Conservation (phyloP, 176 grass and related monocot species). For the Oryza meyeriana region DNA sequence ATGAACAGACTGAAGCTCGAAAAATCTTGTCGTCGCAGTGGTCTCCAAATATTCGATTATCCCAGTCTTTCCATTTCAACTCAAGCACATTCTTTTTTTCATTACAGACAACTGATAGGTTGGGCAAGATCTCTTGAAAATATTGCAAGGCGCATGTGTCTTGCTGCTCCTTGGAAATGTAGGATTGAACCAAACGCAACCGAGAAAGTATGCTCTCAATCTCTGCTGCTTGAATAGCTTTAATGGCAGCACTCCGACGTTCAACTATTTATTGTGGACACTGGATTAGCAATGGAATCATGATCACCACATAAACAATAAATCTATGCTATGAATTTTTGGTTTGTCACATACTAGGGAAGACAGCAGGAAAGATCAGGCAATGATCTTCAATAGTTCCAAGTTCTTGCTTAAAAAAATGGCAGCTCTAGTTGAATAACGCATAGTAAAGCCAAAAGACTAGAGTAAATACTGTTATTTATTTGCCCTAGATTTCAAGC, state of each 20-base stretch:
- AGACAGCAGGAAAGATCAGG: not conserved
- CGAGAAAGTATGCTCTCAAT: slow-evolving; percentile 50
- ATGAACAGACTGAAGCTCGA: slow-evolving; percentile 46
- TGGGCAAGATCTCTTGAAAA: slow-evolving; percentile 69
- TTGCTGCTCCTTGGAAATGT: slow-evolving; percentile 57
- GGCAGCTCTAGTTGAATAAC: not conserved
- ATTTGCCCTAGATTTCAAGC: not conserved
- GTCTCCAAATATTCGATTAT: slow-evolving; percentile 24
- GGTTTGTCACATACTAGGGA: not conserved
- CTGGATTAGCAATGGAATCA: slow-evolving; percentile 2
- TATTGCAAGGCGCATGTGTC: slow-evolving; percentile 58
- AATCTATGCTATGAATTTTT: not conserved
- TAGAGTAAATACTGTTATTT: not conserved
- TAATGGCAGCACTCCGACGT: slow-evolving; percentile 54
- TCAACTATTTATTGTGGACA: slow-evolving; percentile 45
- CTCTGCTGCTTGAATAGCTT: slow-evolving; percentile 56
- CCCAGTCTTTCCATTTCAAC: slow-evolving; percentile 63
- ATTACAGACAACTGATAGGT: slow-evolving; percentile 39
- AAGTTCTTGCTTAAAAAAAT: not conserved
- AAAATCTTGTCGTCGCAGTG: slow-evolving; percentile 37
- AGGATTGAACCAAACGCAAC: slow-evolving; percentile 46
- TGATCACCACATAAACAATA: not conserved
- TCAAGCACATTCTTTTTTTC: slow-evolving; percentile 49
- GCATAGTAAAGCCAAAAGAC: not conserved
- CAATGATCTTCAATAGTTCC: not conserved